Evolutionary conservation across 805 yeast genomes (phyloP), one percentile per base, ranked within the genome.

Genomic region (Spathaspora passalidarum): DNA sequence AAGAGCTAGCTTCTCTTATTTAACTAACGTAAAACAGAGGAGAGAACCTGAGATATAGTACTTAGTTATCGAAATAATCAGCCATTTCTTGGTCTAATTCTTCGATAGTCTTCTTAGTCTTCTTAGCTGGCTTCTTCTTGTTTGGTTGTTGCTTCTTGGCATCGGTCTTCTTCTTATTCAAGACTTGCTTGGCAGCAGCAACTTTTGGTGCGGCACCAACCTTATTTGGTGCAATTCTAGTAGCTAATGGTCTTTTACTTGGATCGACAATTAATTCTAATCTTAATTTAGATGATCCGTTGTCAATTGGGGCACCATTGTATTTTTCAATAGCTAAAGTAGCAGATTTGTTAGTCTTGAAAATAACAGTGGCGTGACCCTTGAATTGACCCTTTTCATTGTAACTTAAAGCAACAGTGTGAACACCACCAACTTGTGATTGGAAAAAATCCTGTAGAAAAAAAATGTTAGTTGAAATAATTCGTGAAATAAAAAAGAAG

Each of bases 81-180:
- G 90, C 86, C 99, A 94, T 92, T 74, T 92, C 98, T 65, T 91
- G 96, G 71, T 94, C 99, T 63, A 92, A 81, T 71, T 94, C 92
- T 66, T 88, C 98, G 53, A 87, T 76, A 44, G 96, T 82, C 79
- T 90, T 90, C 69, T 75, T 74, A 52, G 65, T 67, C 52, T 65
- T 75, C 59, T 68, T 69, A 41, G 65, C 66, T 40, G 68, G 61
- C 51, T 62, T 61, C 72, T 78, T 76, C 49, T 69, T 56, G 29
- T 60, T 61, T 59, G 60, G 49, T 71, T 78, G 76, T 26, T 50
- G 45, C 49, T 52, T 56, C 48, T 32, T 47, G 19, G 36, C 47
- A 38, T 23, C 38, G 10, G 17, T 41, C 41, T 25, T 50, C 49
- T 40, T 47, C 42, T 40, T 36, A 9, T 41, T 39, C 16, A 18